Evolutionary conservation across 1,284 basidiomycete genomes (phyloP), one percentile per base, ranked within the genome.

Genomic region (Austroboletus niveus): DNA sequence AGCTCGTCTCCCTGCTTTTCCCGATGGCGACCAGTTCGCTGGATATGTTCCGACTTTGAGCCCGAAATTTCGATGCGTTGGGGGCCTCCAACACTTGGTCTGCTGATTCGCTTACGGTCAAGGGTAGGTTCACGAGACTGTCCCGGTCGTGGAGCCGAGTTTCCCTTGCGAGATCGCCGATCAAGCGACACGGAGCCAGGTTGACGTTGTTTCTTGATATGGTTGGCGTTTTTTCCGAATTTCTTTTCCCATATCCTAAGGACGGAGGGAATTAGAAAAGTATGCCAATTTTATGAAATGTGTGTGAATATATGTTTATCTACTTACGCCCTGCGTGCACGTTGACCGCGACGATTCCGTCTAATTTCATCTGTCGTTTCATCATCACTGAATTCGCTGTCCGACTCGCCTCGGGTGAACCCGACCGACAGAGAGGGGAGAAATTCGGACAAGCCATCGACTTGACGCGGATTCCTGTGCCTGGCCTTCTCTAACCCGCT

Each of bases 201-300:
- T 36, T 72, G 73, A 38, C 65, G 70, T 63, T 81, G 76, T 61
- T 83, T 87, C 69, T 89, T 87, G 70, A 95, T 78, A 71, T 98
- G 95, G 68, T 95, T 96, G 12, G 95, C 95, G 54, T 87, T 84
- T 57, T 78, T 82, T 49, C 95, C 95, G 64, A 85, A 98, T 71
- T 95, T 98, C 73, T 94, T 95, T 74, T 97, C 95, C 94, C 94
- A 98, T 57, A 98, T 95, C 1, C 94, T 97, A 61, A 17, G 20
- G 6, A 20, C 10, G 4, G 15, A 39, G 14, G 42, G 50, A 39
- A 34, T 60, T 53, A 58, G 40, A 50, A 44, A 46, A 42, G 55
- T 30, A 49, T 20, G n/a, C 14, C 11, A 35, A 35, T 35, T 10
- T 34, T 7, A 35, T 14, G 2, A 35, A 35, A 35, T 35, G 34